Evolutionary conservation across 225 moss, liverwort and hornwort genomes (phyloP), one percentile per base, ranked within the genome.

Genomic region (Rhytidiadelphus loreus): DNA sequence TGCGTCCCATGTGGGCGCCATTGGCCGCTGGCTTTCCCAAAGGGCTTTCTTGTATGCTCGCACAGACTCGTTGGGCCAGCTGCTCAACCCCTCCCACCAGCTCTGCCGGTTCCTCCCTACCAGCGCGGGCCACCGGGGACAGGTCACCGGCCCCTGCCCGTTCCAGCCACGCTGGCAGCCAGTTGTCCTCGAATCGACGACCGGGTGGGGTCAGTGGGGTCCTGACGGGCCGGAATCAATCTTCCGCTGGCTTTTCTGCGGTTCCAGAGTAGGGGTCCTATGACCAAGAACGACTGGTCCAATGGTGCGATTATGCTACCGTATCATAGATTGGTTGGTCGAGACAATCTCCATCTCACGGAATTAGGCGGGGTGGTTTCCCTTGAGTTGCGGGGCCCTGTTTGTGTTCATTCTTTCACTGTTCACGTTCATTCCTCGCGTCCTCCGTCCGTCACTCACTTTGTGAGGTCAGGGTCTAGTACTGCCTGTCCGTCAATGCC

Each of bases 1-100:
- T 32, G 84, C 55, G 87, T 22, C 88, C 84, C 92, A 88, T 80
- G 92, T 86, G 83, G 75, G 86, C n/a, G 17, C 59, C 68, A 88
- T 92, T 88, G 90, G 88, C 90, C 75, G 88, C 84, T 92, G 90
- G 88, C 39, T 9, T 39, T 76, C 80, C 86, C 64, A 83, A 90
- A 86, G 26, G 90, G 77, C 89, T 72, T 43, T 28, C 59, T n/a
- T 19, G n/a, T 62, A 13, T 46, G 83, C 52, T 21, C 24, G 86
- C 80, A 30, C 5, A 71, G 58, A 71, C 39, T 73, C 79, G 76
- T 76, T 9, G 43, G 25, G 62, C 81, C 88, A 39, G 48, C 48
- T 48, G 48, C 48, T 46, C 46, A 9, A n/a, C 53, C 12, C 16
- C n/a, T 22, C 83, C 77, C 86, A 80, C 80, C 81, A 56, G 66